Evolutionary conservation across 805 yeast species (phyloP).

Genomic region (Barnettozyma vustinii): DNA sequence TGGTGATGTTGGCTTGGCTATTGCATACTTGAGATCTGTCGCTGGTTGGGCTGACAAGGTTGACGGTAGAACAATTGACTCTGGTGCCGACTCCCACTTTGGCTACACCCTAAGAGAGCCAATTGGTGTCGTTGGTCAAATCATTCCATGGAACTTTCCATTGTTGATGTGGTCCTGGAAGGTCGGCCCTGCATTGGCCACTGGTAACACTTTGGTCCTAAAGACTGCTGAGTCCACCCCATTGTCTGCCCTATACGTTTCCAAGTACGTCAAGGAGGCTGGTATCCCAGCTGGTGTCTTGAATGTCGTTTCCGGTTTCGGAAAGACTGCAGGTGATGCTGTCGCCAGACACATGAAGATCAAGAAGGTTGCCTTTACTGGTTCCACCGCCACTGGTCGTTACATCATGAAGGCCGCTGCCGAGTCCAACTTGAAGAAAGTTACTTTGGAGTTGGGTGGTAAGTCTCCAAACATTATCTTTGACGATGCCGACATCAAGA

Average conservation of each 20-base stretch:
- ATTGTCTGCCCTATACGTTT: slow-evolving; percentile 12
- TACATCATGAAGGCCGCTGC: slow-evolving; percentile 13
- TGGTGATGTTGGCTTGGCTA: slow-evolving; percentile 12
- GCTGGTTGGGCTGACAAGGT: slow-evolving; percentile 15
- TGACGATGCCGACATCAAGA: slow-evolving; percentile 12
- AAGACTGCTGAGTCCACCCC: slow-evolving; percentile 14
- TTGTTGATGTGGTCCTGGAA: slow-evolving; percentile 14
- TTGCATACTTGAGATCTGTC: slow-evolving; percentile 13
- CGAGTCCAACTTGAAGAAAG: slow-evolving; percentile 13
- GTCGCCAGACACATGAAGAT: slow-evolving; percentile 12
- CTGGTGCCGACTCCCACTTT: slow-evolving; percentile 7
- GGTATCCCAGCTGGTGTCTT: slow-evolving; percentile 14
- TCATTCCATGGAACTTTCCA: slow-evolving; percentile 15
- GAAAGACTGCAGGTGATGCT: slow-evolving; percentile 15
- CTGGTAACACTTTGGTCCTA: slow-evolving; percentile 12
- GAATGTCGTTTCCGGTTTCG: slow-evolving; percentile 12
- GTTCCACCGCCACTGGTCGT: slow-evolving; percentile 14
- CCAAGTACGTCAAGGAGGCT: slow-evolving; percentile 11
- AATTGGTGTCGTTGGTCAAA: slow-evolving; percentile 15
- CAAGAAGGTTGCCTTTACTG: slow-evolving; percentile 14
- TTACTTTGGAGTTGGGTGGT: slow-evolving; percentile 13
- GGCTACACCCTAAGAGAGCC: slow-evolving; percentile 13
- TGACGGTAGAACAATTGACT: slow-evolving; percentile 14
- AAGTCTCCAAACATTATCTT: slow-evolving; percentile 14
- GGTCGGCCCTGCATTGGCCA: slow-evolving; percentile 13